Base-by-base conservation (phyloP, 1,284 basidiomycete genomes). In the Schizopora paradoxa region DNA sequence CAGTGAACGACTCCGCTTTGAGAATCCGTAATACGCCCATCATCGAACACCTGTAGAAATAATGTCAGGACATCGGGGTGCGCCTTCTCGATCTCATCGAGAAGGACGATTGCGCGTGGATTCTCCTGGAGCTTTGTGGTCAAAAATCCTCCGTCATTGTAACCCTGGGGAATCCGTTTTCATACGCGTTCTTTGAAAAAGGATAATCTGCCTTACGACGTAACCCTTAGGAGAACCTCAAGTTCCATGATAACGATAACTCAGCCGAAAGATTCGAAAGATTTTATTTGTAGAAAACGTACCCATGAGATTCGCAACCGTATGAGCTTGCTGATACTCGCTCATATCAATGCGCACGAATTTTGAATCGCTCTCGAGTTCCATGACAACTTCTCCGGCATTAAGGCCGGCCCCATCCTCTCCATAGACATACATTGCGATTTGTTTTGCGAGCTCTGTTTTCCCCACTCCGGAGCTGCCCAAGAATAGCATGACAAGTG, bases 381-480 rank as follows among this genome's bases (percentile, higher is more conserved):
- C 28, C 8, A 29, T 29, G 21, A 48, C 33, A 13, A 14, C 16
- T 18, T 43, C 21, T 16, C 34, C 37, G 18, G 42, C 37, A 6
- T 38, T 16, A 16, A 35, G 42, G 6, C 36, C 23, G 13, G 33
- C 14, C 4, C 33, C 33, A 6, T 47, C 32, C 35, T 39, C 36
- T 8, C 47, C 41, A 26, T 48, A 27, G 7, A 48, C 10, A 21
- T 43, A 41, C 16, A 43, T 27, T 1, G 47, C 35, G 13, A 48
- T 31, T 33, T 48, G 41, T 22, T 48, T 48, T 19, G 41, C 47
- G 16, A 48, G 41, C 41, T 48, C 47, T 23, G 47, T 48, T 16
- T 48, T 48, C 2, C 41, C 47, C 13, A 48, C 47, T 11, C 47
- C 47, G 8, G 47, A 48, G 41, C 47, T 48, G 4, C 47, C 47